phyloP scores from a whole-genome alignment of 176 grass and related monocot species.

The Rhynchospora pubera region DNA sequence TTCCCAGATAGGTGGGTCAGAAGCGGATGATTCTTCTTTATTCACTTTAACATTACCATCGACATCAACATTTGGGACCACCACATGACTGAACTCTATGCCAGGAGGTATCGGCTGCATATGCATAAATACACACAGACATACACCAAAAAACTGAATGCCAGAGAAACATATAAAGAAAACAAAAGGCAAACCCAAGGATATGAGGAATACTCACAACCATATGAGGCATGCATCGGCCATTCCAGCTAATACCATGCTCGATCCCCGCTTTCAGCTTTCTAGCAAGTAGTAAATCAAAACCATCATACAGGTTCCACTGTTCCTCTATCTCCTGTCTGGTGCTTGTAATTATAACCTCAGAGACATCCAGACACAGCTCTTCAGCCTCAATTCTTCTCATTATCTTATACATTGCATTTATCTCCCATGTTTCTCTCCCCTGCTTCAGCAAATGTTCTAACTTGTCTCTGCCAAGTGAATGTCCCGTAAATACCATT shows the following conservation, averaged over 20 bases:
- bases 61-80: conserved; percentile 44
- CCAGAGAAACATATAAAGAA: conserved; percentile 2
- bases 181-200: conserved; percentile 9
- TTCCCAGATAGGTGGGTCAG: conserved; percentile 52
- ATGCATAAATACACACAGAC: conserved; percentile 13
- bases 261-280: conserved; percentile 55
- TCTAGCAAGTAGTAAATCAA: conserved; percentile 56
- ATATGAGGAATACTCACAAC: conserved; percentile 40
- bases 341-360: conserved; percentile 81
- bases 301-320: conserved; percentile 83
- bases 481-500: conserved; percentile 86
- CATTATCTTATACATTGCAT: conserved; percentile 81
- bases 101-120: conserved; percentile 68
- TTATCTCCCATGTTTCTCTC: conserved; percentile 59
- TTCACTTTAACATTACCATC: conserved; percentile 44
- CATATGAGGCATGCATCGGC: conserved; percentile 72
- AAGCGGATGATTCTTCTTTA: conserved; percentile 38
- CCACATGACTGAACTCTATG: conserved; percentile 76
- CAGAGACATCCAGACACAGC: conserved; percentile 68
- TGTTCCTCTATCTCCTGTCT: conserved; percentile 82
- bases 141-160: not conserved
- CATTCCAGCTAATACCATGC: conserved; percentile 53
- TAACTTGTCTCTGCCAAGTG: conserved; percentile 78
- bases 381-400: conserved; percentile 82
- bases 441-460: conserved; percentile 86